Evolutionary conservation across 108 stramenopile species (phyloP).

Genomic region (Skeletonema menzelii): DNA sequence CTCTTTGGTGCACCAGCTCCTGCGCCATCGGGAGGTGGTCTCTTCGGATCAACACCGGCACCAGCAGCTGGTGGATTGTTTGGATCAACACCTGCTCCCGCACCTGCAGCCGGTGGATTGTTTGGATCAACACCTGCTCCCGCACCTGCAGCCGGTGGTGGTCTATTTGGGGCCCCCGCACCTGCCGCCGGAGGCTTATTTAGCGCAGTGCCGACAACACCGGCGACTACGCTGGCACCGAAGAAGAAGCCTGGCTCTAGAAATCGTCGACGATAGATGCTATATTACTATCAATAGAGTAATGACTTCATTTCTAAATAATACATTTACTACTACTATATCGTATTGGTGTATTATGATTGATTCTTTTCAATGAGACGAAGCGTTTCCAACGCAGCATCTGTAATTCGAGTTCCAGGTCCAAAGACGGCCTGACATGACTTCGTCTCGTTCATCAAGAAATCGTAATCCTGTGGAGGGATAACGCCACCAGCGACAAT

Average conservation of each 20-base stretch:
- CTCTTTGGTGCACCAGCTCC: slow-evolving; percentile 56
- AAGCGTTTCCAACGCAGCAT: slow-evolving; percentile 83
- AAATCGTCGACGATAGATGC: slow-evolving; percentile 23
- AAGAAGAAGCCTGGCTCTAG: slow-evolving; percentile 36
- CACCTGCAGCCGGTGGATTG: slow-evolving; percentile 41
- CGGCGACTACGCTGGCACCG: slow-evolving; percentile 43
- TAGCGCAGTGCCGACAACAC: slow-evolving; percentile 33
- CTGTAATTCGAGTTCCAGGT: slow-evolving; percentile 94
- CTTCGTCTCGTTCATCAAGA: slow-evolving; percentile 75
- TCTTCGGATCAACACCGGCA: slow-evolving; percentile 53
- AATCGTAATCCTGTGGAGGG: slow-evolving; percentile 93
- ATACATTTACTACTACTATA: background rate
- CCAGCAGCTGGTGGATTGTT: slow-evolving; percentile 59
- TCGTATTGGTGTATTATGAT: background rate
- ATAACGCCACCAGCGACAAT: slow-evolving; percentile 98
- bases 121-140: slow-evolving; percentile 53
- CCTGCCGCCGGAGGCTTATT: slow-evolving; percentile 44
- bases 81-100: slow-evolving; percentile 49
- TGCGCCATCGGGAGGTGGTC: slow-evolving; percentile 24
- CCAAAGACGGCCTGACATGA: slow-evolving; percentile 93
- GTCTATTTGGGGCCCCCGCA: slow-evolving; percentile 43
- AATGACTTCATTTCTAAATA: slow-evolving; percentile 2
- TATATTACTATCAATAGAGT: background rate
- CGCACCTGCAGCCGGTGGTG: slow-evolving; percentile 43
- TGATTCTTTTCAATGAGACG: slow-evolving; percentile 56